Percentiles rank a stretch among this genome's conserved stretches.
Evolutionary conservation across 805 yeast species (phyloP).

Genomic region (Suhomyces prunicola): DNA sequence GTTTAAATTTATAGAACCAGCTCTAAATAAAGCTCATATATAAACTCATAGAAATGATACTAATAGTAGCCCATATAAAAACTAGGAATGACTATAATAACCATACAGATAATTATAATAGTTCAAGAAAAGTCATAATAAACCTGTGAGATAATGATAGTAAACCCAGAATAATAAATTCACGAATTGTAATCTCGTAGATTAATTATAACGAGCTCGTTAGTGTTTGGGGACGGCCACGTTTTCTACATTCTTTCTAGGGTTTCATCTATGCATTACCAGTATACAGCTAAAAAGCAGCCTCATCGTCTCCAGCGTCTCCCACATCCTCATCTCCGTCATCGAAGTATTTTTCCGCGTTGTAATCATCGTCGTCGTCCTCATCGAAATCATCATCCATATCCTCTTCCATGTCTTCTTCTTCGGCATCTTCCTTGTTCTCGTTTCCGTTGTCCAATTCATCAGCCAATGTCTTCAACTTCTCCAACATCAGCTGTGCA

Average conservation of each 20-base stretch:
- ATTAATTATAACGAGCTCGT: too few species aligned
- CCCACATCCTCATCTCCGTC: constrained; percentile 65
- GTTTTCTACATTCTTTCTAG: too few species aligned
- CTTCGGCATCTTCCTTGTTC: constrained; percentile 41
- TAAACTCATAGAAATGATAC: too few species aligned
- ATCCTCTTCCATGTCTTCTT: constrained; percentile 47
- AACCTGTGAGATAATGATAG: too few species aligned
- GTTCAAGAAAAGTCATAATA: too few species aligned
- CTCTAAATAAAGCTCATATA: too few species aligned
- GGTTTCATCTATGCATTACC: background rate
- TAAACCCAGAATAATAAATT: too few species aligned
- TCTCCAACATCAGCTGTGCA: constrained; percentile 38
- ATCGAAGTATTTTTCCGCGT: constrained; percentile 77
- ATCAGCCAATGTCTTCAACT: constrained; percentile 44
- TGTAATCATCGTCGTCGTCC: constrained; percentile 75
- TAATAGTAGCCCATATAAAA: too few species aligned
- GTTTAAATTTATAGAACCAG: background rate
- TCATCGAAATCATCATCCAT: constrained; percentile 68
- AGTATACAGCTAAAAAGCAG: constrained; percentile 48
- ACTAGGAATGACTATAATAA: too few species aligned
- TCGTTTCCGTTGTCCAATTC: constrained; percentile 41
- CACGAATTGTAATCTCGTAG: too few species aligned
- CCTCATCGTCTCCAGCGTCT: constrained; percentile 65
- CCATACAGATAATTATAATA: too few species aligned
- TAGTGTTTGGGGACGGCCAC: too few species aligned